These are phyloP conservation scores for Cadophora sp. DNA, from an alignment of 2,329 filamentous ascomycete genomes.

Conservation along the genomic window DNA sequence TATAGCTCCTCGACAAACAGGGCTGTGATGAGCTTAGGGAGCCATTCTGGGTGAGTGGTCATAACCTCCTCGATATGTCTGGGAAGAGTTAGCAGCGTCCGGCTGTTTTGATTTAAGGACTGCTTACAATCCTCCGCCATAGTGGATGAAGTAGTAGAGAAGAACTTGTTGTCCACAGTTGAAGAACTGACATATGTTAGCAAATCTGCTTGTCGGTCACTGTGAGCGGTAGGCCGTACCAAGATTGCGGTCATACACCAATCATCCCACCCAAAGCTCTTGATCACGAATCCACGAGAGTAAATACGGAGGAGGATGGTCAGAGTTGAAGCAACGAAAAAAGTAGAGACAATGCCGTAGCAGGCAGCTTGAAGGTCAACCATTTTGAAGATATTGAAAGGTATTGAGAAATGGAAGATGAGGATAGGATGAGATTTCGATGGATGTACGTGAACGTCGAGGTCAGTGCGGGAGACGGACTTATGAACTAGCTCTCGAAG, in stretches of 20 bases:
- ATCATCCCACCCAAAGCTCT: conserved; percentile 30
- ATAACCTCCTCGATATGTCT: conserved; percentile 1
- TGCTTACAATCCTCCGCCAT: conserved; percentile 25
- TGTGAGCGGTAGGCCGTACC: neutral
- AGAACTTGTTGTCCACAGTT: conserved; percentile 28
- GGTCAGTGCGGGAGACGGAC: conserved; percentile 4
- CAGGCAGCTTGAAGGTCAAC: conserved; percentile 20
- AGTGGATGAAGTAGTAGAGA: conserved; percentile 27
- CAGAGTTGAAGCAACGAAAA: conserved; percentile 22
- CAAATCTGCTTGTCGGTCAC: neutral
- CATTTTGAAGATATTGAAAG: conserved; percentile 12
- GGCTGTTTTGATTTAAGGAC: no score
- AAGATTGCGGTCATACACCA: conserved; percentile 28
- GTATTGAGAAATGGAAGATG: neutral
- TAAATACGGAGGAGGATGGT: conserved; percentile 27
- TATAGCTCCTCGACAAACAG: conserved; percentile 45
- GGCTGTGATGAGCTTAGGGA: conserved; percentile 27
- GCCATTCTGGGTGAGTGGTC: conserved; percentile 22
- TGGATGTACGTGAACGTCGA: conserved; percentile 1
- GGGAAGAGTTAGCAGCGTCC: neutral
- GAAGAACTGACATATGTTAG: conserved; percentile 26
- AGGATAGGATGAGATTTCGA: neutral
- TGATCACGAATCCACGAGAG: conserved; percentile 20
- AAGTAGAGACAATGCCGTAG: conserved; percentile 23
- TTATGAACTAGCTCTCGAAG: conserved; percentile 5